Conservation (phyloP, 129 eudicot genomes). For the Helianthus tuberosus region DNA sequence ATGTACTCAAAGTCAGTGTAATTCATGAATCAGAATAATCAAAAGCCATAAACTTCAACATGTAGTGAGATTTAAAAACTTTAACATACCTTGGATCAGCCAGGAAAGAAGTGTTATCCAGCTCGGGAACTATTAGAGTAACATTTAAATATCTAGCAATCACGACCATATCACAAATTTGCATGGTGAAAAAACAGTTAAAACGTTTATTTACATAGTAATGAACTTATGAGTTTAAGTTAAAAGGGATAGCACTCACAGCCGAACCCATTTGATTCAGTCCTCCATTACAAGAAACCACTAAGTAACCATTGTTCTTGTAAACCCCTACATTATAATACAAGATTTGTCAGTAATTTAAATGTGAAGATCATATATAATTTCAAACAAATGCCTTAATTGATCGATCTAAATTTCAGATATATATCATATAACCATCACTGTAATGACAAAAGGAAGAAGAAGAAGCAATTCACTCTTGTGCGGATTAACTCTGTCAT, state of each 20-base stretch:
- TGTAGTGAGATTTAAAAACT: constrained; percentile 20
- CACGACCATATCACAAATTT: constrained; percentile 83
- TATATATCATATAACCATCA: too few species aligned
- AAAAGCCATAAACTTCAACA: constrained; percentile 2
- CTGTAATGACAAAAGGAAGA: neutral
- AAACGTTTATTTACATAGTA: neutral
- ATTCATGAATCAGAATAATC: constrained; percentile 11
- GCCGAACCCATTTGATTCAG: constrained; percentile 92
- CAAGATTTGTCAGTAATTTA: neutral
- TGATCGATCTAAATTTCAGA: too few species aligned
- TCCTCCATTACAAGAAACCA: constrained; percentile 78
- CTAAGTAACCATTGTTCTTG: constrained; percentile 92
- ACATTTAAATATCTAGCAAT: too few species aligned
- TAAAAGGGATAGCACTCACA: constrained; percentile 48
- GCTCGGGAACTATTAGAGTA: too few species aligned
- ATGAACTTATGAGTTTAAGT: neutral
- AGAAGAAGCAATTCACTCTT: constrained; percentile 62
- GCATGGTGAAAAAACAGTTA: constrained; percentile 21
- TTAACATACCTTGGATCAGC: too few species aligned
- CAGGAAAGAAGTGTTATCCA: too few species aligned
- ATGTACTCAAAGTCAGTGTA: constrained; percentile 92
- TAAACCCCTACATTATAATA: constrained; percentile 65
- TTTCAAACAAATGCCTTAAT: neutral
- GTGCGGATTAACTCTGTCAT: constrained; percentile 71
- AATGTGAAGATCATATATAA: neutral